A percentile compares a stretch with the other conserved stretches of the same genome.
phyloP scores from a whole-genome alignment of 345 rosid genomes.

The Eutrema japonicum region DNA sequence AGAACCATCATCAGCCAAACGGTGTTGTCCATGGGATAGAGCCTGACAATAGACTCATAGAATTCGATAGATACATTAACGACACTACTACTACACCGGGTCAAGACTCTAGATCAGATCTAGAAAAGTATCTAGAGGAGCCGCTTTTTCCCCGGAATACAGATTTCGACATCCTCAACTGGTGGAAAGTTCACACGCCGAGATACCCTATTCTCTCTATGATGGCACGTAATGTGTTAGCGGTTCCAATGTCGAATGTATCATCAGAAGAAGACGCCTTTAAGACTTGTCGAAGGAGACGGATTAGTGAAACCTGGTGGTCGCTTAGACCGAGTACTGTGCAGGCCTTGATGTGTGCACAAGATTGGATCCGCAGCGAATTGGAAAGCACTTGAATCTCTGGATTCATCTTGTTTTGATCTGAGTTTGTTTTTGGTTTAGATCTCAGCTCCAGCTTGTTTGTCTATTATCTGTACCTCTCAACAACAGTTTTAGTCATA shows the following conservation, averaged over 20 bases:
- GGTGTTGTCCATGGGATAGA: slow-evolving; percentile 42
- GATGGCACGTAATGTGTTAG: slow-evolving; percentile 76
- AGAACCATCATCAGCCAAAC: slow-evolving; percentile 25
- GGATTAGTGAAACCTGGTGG: slow-evolving; percentile 58
- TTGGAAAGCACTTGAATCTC: slow-evolving; percentile 44
- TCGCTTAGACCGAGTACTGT: slow-evolving; percentile 58
- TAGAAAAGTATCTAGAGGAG: slow-evolving; percentile 83
- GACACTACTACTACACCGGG: slow-evolving; percentile 53
- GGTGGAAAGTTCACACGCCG: slow-evolving; percentile 90
- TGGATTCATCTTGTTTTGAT: slow-evolving; percentile 3
- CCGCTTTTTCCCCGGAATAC: slow-evolving; percentile 76
- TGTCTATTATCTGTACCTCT: slow-evolving; percentile 27
- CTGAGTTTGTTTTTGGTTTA: slow-evolving; percentile 19
- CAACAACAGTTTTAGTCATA: slow-evolving; percentile 15
- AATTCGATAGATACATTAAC: slow-evolving; percentile 69
- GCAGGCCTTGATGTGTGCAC: slow-evolving; percentile 82
- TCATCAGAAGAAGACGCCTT: slow-evolving; percentile 49
- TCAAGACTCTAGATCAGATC: slow-evolving; percentile 62
- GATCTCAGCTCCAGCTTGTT: slow-evolving; percentile 29
- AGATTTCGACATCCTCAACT: slow-evolving; percentile 66
- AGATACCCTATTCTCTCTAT: slow-evolving; percentile 76
- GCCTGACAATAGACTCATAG: slow-evolving; percentile 57
- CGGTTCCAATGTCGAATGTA: slow-evolving; percentile 66
- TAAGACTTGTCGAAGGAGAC: slow-evolving; percentile 46
- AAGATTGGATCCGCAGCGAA: slow-evolving; percentile 74